phyloP scores from a whole-genome alignment of 2,329 filamentous ascomycete species.

The Neonectria faginata region DNA sequence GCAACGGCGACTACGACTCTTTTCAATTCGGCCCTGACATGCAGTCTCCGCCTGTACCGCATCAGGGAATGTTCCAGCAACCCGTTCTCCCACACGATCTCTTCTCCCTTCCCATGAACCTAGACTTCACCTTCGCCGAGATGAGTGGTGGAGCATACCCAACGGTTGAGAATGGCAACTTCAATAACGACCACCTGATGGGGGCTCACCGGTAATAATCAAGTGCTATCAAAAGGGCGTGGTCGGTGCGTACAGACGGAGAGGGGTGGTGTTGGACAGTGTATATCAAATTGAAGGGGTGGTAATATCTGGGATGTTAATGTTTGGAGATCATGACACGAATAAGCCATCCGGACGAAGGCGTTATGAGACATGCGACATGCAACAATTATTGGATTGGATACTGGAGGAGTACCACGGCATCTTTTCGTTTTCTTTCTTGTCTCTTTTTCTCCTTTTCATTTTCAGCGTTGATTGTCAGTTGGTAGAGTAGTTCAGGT shows the following conservation, averaged over 20 bases:
- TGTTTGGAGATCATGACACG: constrained; percentile 2
- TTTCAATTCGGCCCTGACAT: constrained; percentile 58
- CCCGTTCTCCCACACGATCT: constrained; percentile 92
- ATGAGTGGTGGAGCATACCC: constrained; percentile 75
- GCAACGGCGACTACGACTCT: constrained; percentile 55
- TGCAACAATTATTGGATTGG: constrained; percentile 21
- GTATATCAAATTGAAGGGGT: constrained; percentile 25
- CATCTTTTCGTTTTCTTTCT: constrained; percentile 10
- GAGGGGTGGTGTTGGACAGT: constrained; percentile 15
- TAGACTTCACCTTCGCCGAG: constrained; percentile 87
- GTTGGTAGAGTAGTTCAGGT: not conserved
- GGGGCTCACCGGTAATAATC: constrained; percentile 11
- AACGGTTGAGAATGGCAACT: constrained; percentile 72
- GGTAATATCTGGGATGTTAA: constrained; percentile 22
- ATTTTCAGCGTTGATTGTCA: constrained; percentile 1
- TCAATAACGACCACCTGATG: constrained; percentile 38
- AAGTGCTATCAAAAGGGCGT: not conserved
- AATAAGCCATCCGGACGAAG: constrained; percentile 7
- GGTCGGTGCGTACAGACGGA: constrained; percentile 3
- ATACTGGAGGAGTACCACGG: constrained; percentile 22
- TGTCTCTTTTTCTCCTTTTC: not conserved
- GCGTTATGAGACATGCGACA: constrained; percentile 43
- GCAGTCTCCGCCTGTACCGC: constrained; percentile 50
- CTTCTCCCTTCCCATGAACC: constrained; percentile 94
- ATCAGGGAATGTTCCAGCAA: constrained; percentile 73